These are phyloP conservation scores for Leucogyrophana mollusca DNA, from an alignment of 768 basidiomycete species.

Conservation along the genomic window DNA sequence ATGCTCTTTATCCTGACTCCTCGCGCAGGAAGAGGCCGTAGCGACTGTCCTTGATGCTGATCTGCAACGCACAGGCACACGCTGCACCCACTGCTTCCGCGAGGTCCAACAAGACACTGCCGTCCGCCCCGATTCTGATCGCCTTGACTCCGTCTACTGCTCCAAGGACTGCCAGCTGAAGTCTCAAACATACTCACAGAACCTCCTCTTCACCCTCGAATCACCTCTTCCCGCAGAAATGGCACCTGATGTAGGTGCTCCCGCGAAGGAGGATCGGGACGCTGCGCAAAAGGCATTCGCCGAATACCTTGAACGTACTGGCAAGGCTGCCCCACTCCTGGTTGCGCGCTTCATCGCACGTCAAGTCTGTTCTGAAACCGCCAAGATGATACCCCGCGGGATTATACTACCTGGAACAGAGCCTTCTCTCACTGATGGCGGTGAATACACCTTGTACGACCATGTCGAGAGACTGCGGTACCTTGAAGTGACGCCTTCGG, in stretches of 20 bases:
- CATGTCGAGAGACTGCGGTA: constrained; percentile 76
- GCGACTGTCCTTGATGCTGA: constrained; percentile 72
- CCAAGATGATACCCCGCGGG: constrained; percentile 44
- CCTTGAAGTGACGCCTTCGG: constrained; percentile 49
- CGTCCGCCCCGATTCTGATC: constrained; percentile 47
- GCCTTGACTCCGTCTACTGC: constrained; percentile 65
- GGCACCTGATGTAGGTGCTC: constrained; percentile 30
- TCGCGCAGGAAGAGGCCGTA: constrained; percentile 68
- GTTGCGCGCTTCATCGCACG: constrained; percentile 72
- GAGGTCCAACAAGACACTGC: constrained; percentile 45
- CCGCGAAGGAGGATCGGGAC: constrained; percentile 43
- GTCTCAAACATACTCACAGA: constrained; percentile 59
- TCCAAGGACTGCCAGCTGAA: constrained; percentile 63
- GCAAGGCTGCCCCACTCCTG: constrained; percentile 49
- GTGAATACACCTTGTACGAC: constrained; percentile 66
- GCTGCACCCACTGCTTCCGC: constrained; percentile 77
- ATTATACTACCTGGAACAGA: constrained; percentile 20
- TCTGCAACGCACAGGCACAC: constrained; percentile 60
- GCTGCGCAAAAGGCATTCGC: constrained; percentile 61
- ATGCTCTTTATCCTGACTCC: constrained; percentile 2
- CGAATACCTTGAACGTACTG: constrained; percentile 51
- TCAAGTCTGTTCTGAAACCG: constrained; percentile 64
- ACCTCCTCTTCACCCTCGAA: constrained; percentile 70
- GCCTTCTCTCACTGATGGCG: constrained; percentile 36
- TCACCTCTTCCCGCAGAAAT: constrained; percentile 51